These are phyloP conservation scores for Wickerhamomyces ciferrii DNA, from an alignment of 805 yeast genomes.

Conservation along the genomic window DNA sequence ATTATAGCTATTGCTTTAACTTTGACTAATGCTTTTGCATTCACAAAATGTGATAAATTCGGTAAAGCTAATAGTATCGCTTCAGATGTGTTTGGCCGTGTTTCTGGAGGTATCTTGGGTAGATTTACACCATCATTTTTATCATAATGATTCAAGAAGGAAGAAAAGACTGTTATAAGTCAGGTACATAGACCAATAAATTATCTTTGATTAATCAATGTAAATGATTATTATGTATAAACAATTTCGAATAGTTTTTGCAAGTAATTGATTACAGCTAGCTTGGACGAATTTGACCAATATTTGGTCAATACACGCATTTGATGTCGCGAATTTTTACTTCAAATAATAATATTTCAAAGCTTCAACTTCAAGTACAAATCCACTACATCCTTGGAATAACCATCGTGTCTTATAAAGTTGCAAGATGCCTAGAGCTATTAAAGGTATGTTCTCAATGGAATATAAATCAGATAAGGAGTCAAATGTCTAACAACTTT, in stretches of 20 bases:
- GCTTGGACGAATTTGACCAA: too few relatives aligned
- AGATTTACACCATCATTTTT: constrained; percentile 35
- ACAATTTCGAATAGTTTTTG: too few relatives aligned
- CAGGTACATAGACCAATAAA: too few relatives aligned
- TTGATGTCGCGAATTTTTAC: neutral
- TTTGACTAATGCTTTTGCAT: constrained; percentile 81
- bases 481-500: constrained; percentile 19
- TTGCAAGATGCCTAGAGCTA: constrained; percentile 44
- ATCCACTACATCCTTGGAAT: neutral
- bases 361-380: too few relatives aligned
- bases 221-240: too few relatives aligned
- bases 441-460: constrained; percentile 34
- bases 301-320: neutral
- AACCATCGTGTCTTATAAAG: neutral
- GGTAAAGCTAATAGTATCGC: constrained; percentile 76
- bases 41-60: constrained; percentile 88
- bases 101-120: constrained; percentile 39
- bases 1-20: constrained; percentile 67
- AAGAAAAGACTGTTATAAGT: too few relatives aligned
- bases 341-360: too few relatives aligned
- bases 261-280: too few relatives aligned
- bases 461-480: constrained; percentile 14
- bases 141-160: neutral
- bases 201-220: too few relatives aligned
- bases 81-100: constrained; percentile 46